Evolutionary conservation across 768 basidiomycete species (phyloP).

Genomic region (Naganishia kalamii): DNA sequence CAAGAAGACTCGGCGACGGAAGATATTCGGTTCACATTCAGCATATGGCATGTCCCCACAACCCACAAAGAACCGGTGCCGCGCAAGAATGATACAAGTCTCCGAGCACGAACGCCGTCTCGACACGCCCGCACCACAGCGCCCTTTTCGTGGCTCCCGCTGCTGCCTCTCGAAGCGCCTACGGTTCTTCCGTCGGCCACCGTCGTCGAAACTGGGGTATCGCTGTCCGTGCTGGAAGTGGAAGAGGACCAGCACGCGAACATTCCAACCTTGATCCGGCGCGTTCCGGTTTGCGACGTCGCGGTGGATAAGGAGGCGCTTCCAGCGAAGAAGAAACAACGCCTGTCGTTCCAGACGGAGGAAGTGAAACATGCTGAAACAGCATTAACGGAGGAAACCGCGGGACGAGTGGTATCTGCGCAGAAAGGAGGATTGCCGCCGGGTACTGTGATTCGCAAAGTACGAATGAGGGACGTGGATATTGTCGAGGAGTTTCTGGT

Average conservation of each 20-base stretch:
- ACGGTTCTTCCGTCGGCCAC: background rate
- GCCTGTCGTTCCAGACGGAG: background rate
- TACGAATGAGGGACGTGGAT: constrained; percentile 4
- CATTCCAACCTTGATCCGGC: background rate
- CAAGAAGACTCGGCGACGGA: background rate
- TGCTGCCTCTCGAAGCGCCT: constrained; percentile 4
- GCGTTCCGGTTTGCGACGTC: background rate
- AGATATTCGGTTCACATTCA: constrained; percentile 7
- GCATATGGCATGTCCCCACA: constrained; percentile 1
- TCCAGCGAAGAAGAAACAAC: background rate
- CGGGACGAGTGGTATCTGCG: background rate
- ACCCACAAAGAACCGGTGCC: background rate
- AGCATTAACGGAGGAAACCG: background rate
- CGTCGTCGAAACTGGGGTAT: background rate
- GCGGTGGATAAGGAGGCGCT: background rate
- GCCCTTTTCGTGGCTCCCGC: constrained; percentile 11
- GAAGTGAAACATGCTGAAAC: background rate
- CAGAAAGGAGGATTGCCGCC: background rate
- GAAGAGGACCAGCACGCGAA: background rate
- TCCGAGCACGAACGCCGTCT: no score
- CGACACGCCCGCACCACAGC: background rate
- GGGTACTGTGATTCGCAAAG: background rate
- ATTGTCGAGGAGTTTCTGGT: constrained; percentile 15
- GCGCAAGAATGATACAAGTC: background rate
- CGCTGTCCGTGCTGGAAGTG: background rate